Evolutionary conservation across 768 basidiomycete species (phyloP).

Genomic region (Tricholoma sp.): DNA sequence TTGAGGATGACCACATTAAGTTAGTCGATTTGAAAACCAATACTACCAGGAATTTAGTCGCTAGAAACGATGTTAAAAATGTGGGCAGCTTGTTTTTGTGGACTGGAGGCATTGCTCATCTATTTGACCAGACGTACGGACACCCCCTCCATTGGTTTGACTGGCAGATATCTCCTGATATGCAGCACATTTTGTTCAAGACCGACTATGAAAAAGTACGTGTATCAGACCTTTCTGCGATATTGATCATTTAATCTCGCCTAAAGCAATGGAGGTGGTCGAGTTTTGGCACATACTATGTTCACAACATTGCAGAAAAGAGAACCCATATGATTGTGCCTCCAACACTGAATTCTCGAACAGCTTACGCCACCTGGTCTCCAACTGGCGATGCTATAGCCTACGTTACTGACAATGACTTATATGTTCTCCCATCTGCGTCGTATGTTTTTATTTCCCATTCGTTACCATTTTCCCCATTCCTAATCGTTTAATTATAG

Average conservation of each 20-base stretch:
- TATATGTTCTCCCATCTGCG: constrained; percentile 75
- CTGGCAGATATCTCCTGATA: constrained; percentile 89
- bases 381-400: constrained; percentile 82
- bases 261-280: constrained; percentile 91
- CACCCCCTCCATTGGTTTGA: constrained; percentile 40
- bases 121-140: constrained; percentile 46
- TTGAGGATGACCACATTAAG: constrained; percentile 57
- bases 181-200: constrained; percentile 84
- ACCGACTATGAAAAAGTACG: constrained; percentile 67
- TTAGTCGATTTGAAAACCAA: constrained; percentile 81
- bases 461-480: neutral
- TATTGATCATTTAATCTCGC: no score
- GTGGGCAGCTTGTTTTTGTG: constrained; percentile 33
- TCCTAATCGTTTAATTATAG: constrained; percentile 16
- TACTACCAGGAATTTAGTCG: constrained; percentile 56
- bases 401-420: constrained; percentile 80
- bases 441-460: constrained; percentile 38
- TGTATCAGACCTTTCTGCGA: neutral
- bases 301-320: constrained; percentile 73
- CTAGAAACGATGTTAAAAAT: constrained; percentile 53
- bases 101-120: neutral
- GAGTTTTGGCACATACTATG: constrained; percentile 85
- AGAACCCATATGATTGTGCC: constrained; percentile 66
- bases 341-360: constrained; percentile 63
- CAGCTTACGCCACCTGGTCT: constrained; percentile 83